Base-by-base conservation (phyloP, 2,329 filamentous ascomycete species). In the Talaromyces sp. region DNA sequence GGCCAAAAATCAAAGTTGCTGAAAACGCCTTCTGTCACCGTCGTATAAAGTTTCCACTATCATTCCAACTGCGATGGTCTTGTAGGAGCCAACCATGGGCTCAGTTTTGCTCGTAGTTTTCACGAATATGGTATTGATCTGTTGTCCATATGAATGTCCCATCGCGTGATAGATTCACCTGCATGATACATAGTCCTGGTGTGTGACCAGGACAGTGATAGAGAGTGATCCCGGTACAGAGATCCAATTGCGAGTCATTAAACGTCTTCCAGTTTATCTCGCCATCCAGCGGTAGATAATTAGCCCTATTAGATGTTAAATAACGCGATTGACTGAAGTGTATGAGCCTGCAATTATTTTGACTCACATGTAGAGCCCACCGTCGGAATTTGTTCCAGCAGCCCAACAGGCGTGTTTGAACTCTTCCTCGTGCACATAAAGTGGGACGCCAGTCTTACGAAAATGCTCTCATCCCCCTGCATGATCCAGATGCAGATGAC, bases 381-480 rank as follows among this genome's bases (percentile, higher is more conserved):
- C 56, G 61, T 77, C 75, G 1, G 73, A 67, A 0, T 69, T 68
- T 0, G 77, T 79, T 4, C 68, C 77, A 4, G 75, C 69, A 3
- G 72, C 72, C 72, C 74, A 79, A 54, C 72, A 77, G 1, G 77
- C 77, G 33, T 75, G 70, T 47, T 76, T 72, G 61, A 79, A 70
- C 49, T 79, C 77, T 49, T 75, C 70, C 55, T 80, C 77, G 52
- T 80, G 77, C 3, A 78, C 75, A 55, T 74, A 78, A 46, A 79
- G 77, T 4, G 75, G 74, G 5, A 79, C 65, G 27, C 75, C 70
- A 5, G 69, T 77, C 33, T 67, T 66, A 2, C 70, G 33, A 41
- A 80, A 80, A 47, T 78, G 69, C 44, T 79, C 75, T 1, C 80
- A 61, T 0, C 78, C 77, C 2, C 77, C 78, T 0, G 78, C 77